These are phyloP conservation scores for Gonium pectorale DNA, from an alignment of 139 green algal species.

Conservation along the genomic window DNA sequence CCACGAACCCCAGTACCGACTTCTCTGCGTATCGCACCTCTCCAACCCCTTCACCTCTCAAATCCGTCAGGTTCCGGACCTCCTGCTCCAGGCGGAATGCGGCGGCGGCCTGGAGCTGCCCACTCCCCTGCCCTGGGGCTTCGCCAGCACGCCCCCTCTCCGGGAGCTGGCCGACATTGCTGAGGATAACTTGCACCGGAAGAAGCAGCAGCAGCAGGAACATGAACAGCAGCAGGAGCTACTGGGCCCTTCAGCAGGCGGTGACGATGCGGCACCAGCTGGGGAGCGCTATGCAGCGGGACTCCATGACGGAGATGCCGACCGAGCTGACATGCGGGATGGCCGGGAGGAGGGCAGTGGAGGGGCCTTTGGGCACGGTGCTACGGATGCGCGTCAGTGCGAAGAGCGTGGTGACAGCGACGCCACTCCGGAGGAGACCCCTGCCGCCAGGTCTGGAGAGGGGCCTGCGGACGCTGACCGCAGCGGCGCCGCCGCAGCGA, in stretches of 20 bases:
- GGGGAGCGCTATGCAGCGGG: too few species aligned
- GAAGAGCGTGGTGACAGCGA: too few species aligned
- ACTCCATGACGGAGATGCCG: too few species aligned
- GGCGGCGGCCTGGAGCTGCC: slow-evolving; percentile 38
- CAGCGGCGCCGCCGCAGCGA: too few species aligned
- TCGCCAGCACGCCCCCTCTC: slow-evolving; percentile 10
- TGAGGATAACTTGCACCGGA: not conserved
- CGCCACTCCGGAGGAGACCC: too few species aligned
- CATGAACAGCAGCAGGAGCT: not conserved
- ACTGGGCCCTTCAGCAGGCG: not conserved
- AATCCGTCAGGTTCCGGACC: not conserved
- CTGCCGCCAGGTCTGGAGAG: too few species aligned
- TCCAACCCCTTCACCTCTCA: not conserved
- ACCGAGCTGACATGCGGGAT: too few species aligned
- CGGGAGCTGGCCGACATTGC: slow-evolving; percentile 14
- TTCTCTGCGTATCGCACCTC: too few species aligned
- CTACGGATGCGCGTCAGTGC: too few species aligned
- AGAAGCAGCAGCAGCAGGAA: not conserved
- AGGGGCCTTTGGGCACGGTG: too few species aligned
- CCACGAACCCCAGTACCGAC: not conserved
- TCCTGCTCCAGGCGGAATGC: slow-evolving; percentile 33
- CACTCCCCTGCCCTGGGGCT: slow-evolving; percentile 28
- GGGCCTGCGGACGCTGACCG: too few species aligned
- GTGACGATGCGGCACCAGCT: not conserved
- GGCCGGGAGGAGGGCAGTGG: too few species aligned